Base-by-base conservation (phyloP, 495 filamentous ascomycete species). In the Podospora comata region DNA sequence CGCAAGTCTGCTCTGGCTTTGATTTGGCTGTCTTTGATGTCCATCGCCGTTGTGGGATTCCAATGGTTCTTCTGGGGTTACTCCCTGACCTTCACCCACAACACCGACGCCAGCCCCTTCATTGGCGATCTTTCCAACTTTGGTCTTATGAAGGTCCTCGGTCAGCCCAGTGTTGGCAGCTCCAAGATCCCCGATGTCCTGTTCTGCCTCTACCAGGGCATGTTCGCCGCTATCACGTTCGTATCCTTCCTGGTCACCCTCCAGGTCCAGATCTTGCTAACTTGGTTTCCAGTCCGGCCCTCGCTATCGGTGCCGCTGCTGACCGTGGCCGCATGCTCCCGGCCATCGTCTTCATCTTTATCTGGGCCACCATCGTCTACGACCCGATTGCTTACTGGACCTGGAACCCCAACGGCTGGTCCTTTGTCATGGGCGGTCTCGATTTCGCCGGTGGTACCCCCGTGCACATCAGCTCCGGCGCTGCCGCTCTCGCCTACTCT, bases 41-140 rank as follows among this genome's bases (percentile, higher is more conserved):
- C 93, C n/a, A 88, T 90, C 23, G 93, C 91, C 18, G 89, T 99
- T 60, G 88, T 92, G 11, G 90, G 89, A 27, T 97, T 99, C 82
- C 94, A 98, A 79, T 99, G 95, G 94, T 99, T 98, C 84, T 97
- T 99, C 85, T 98, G 94, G 95, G 95, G 95, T 54, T 98, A 94
- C 78, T 97, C 93, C 3, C 83, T 99, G 44, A 87, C 94, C 58
- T 99, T 97, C 83, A 96, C 92, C 28, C 92, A 96, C 78, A 83
- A 86, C 13, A 92, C 91, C 6, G 54, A 56, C n/a, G 55, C 16
- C 16, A 91, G 91, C 64, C 86, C 80, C 61, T 99, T 85, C 80
- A 93, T 99, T 71, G 95, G 95, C 28, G 84, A 94, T 72, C 82
- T 99, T 18, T 78, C 85, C 61, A 96, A 99, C 80, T 88, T 99